Evolutionary conservation across 176 grass and related monocot genomes (phyloP).

Genomic region (Oryza australiensis): DNA sequence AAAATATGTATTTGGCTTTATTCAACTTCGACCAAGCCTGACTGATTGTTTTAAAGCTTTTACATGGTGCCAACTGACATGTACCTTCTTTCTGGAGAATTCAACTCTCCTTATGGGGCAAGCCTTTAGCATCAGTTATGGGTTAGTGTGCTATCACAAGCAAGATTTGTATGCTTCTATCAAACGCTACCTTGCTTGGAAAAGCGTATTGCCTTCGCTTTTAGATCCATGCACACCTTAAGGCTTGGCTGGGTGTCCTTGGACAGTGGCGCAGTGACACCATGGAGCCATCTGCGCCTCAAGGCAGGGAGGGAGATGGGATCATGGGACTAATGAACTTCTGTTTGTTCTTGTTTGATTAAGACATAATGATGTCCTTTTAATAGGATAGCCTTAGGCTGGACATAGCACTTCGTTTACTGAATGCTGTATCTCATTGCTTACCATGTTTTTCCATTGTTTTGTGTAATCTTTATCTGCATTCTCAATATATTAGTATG

Average conservation of each 20-base stretch:
- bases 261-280: neutral
- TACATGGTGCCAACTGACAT: neutral
- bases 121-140: neutral
- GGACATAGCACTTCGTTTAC: neutral
- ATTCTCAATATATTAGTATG: constrained; percentile 4
- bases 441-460: no score
- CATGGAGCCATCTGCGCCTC: neutral
- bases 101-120: neutral
- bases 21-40: neutral
- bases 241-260: neutral
- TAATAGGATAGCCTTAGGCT: neutral
- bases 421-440: neutral
- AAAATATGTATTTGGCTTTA: neutral
- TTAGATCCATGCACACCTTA: neutral
- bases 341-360: neutral
- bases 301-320: neutral
- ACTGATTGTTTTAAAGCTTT: neutral
- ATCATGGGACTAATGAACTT: neutral
- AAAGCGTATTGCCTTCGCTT: neutral
- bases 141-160: neutral
- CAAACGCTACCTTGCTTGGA: neutral
- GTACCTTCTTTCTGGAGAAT: neutral
- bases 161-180: neutral
- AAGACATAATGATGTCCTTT: neutral
- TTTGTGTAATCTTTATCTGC: neutral